Conservation (phyloP, 495 filamentous ascomycete genomes). For the Poronia punctata region DNA sequence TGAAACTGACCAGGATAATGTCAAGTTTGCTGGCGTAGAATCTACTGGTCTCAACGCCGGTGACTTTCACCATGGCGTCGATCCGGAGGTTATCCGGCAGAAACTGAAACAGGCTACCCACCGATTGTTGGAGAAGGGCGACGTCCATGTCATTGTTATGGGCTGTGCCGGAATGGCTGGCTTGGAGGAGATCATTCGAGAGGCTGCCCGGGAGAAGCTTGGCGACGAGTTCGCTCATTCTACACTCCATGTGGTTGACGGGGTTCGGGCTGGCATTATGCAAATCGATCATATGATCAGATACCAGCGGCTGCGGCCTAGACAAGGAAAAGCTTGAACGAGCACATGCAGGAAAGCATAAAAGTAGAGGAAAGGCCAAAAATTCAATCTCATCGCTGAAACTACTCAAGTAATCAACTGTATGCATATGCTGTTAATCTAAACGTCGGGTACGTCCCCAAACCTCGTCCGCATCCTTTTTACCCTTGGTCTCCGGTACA, state of each 20-base stretch:
- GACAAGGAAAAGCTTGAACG: too few relatives aligned
- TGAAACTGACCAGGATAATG: slow-evolving; percentile 13
- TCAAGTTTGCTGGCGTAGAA: slow-evolving; percentile 67
- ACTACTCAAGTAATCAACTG: neutral
- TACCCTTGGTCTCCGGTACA: slow-evolving; percentile 82
- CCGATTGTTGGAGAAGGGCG: slow-evolving; percentile 49
- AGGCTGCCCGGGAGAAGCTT: slow-evolving; percentile 56
- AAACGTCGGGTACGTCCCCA: slow-evolving; percentile 63
- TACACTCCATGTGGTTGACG: slow-evolving; percentile 70
- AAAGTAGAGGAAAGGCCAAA: too few relatives aligned
- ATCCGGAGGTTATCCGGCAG: slow-evolving; percentile 53
- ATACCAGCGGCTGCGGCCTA: slow-evolving; percentile 28
- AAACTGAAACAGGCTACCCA: slow-evolving; percentile 64
- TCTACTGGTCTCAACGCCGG: slow-evolving; percentile 77
- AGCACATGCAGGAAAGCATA: slow-evolving; percentile 9
- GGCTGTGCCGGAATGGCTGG: slow-evolving; percentile 92
- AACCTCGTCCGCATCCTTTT: slow-evolving; percentile 74
- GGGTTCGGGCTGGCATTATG: slow-evolving; percentile 70
- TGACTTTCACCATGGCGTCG: slow-evolving; percentile 65
- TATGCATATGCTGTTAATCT: slow-evolving; percentile 28
- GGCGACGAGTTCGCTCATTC: slow-evolving; percentile 50
- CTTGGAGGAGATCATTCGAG: slow-evolving; percentile 71
- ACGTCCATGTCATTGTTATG: slow-evolving; percentile 61
- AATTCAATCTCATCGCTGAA: slow-evolving; percentile 2
- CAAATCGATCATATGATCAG: slow-evolving; percentile 53